phyloP scores from a whole-genome alignment of 345 rosid species.

The Eutrema yunnanense region DNA sequence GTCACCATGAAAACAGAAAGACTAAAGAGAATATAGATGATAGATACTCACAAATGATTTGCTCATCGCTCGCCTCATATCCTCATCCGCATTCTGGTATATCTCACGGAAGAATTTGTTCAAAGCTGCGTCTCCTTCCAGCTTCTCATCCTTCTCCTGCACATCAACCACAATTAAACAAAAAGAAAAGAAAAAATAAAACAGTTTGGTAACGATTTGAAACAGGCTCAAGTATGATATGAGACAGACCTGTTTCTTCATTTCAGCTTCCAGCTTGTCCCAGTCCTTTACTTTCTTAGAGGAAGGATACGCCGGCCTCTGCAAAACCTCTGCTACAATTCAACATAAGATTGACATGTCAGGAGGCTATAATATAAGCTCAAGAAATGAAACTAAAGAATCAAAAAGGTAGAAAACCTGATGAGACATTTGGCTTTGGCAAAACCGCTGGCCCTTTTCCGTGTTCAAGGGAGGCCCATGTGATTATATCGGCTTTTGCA shows the following conservation, averaged over 20 bases:
- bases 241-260: slow-evolving; percentile 62
- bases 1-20: neutral
- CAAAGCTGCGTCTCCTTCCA: slow-evolving; percentile 95
- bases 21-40: neutral
- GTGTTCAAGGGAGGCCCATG: slow-evolving; percentile 83
- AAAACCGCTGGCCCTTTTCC: slow-evolving; percentile 38
- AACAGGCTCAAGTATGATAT: neutral
- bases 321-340: slow-evolving; percentile 33
- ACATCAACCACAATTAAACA: neutral
- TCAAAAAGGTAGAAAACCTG: slow-evolving; percentile 31
- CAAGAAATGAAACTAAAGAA: neutral
- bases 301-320: slow-evolving; percentile 69
- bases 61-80: slow-evolving; percentile 83
- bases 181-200: neutral
- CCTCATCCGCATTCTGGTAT: slow-evolving; percentile 75
- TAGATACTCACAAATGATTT: slow-evolving; percentile 81
- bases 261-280: slow-evolving; percentile 88
- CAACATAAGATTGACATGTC: neutral
- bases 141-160: slow-evolving; percentile 95
- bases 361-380: neutral
- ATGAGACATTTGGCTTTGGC: slow-evolving; percentile 31
- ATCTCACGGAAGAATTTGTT: slow-evolving; percentile 89
- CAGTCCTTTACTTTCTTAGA: slow-evolving; percentile 67
- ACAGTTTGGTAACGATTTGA: neutral
- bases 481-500: slow-evolving; percentile 65